phyloP scores from a whole-genome alignment of 1,139 yeast species.

The Zygosaccharomyces pseudobailii region DNA sequence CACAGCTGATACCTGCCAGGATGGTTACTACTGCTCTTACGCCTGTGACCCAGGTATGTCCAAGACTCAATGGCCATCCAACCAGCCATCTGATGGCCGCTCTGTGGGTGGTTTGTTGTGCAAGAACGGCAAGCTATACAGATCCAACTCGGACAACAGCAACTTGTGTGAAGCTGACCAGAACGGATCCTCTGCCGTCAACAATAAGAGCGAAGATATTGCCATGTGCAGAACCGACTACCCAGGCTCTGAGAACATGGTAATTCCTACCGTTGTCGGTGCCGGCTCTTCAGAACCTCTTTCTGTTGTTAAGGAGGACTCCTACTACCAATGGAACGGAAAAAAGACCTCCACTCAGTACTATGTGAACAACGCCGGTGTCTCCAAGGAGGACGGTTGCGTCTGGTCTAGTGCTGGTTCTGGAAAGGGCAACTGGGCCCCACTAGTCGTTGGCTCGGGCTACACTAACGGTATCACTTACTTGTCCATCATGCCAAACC shows the following conservation, averaged over 20 bases:
- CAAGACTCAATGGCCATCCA: constrained; percentile 92
- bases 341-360: constrained; percentile 87
- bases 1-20: constrained; percentile 63
- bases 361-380: constrained; percentile 96
- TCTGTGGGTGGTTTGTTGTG: constrained; percentile 89
- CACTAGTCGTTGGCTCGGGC: constrained; percentile 93
- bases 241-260: constrained; percentile 99
- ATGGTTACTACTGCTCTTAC: constrained; percentile 92
- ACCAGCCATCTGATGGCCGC: constrained; percentile 81
- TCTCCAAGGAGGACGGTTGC: constrained; percentile 83
- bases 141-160: constrained; percentile 57
- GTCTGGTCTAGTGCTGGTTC: constrained; percentile 81
- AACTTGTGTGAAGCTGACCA: constrained; percentile 84
- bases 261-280: constrained; percentile 74
- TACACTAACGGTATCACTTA: constrained; percentile 71
- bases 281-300: constrained; percentile 65
- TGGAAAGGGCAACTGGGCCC: constrained; percentile 97
- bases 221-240: constrained; percentile 96
- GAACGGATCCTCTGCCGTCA: constrained; percentile 61
- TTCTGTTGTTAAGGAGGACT: constrained; percentile 71
- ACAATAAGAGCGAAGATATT: constrained; percentile 58
- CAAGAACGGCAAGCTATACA: constrained; percentile 73
- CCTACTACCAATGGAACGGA: constrained; percentile 81
- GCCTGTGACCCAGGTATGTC: constrained; percentile 97
- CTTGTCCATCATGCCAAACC: constrained; percentile 91